phyloP scores from a whole-genome alignment of 1,284 basidiomycete species.

The Irpex sp. region DNA sequence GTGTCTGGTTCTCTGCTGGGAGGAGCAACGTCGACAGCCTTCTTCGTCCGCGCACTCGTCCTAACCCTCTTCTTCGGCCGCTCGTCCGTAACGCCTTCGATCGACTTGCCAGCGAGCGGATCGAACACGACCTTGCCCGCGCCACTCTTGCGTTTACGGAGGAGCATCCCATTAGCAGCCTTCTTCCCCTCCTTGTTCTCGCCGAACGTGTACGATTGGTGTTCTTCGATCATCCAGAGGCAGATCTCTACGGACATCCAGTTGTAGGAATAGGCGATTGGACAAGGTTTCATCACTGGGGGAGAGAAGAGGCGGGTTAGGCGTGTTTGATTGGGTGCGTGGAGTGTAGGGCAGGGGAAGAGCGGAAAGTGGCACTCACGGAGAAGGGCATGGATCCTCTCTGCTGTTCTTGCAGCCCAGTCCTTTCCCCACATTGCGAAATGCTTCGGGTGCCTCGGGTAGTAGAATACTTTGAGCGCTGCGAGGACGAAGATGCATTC shows the following conservation, averaged over 20 bases:
- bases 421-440: constrained; percentile 23
- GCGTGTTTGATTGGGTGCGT: neutral
- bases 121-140: neutral
- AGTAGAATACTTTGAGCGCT: constrained; percentile 21
- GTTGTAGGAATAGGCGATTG: constrained; percentile 18
- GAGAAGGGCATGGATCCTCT: constrained; percentile 19
- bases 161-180: constrained; percentile 17
- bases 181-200: constrained; percentile 6
- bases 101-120: neutral
- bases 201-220: constrained; percentile 13
- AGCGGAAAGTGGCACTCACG: constrained; percentile 15
- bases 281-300: constrained; percentile 20
- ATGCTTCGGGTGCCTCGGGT: constrained; percentile 20
- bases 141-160: constrained; percentile 21
- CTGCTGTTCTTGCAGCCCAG: constrained; percentile 17
- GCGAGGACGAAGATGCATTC: constrained; percentile 23
- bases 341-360: neutral
- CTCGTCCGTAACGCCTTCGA: constrained; percentile 6
- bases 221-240: constrained; percentile 18
- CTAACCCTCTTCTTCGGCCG: constrained; percentile 16
- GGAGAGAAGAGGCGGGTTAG: neutral
- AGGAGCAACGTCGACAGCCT: neutral
- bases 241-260: constrained; percentile 21
- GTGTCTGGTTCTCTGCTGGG: neutral
- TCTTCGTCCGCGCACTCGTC: constrained; percentile 2